Percentiles rank a stretch among this genome's conserved stretches.
Conservation (phyloP, 2,329 filamentous ascomycete species). For the Neopestalotiopsis rosae region DNA sequence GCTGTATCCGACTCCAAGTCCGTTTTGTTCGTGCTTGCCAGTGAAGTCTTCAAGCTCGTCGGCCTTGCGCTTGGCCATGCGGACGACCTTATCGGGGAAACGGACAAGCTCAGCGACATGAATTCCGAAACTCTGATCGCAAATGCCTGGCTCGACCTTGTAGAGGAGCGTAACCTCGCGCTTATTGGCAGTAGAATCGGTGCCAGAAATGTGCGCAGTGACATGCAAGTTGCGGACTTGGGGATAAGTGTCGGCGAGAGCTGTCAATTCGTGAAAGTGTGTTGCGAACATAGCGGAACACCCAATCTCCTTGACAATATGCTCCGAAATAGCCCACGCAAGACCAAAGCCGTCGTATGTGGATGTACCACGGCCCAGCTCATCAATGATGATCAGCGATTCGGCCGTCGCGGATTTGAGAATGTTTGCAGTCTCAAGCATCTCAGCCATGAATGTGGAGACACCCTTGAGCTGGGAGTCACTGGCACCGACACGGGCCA, state of each 20-base stretch:
- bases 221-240: slow-evolving; percentile 95
- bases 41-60: slow-evolving; percentile 98
- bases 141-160: slow-evolving; percentile 94
- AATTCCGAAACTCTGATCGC: slow-evolving; percentile 97
- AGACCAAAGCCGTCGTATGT: slow-evolving; percentile 98
- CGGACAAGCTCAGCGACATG: slow-evolving; percentile 96
- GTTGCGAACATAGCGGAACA: slow-evolving; percentile 96
- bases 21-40: slow-evolving; percentile 69
- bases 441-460: slow-evolving; percentile 99
- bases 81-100: slow-evolving; percentile 95
- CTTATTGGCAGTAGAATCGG: slow-evolving; percentile 50
- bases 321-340: slow-evolving; percentile 98
- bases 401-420: slow-evolving; percentile 95
- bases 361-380: slow-evolving; percentile 93
- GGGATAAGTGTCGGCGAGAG: slow-evolving; percentile 82
- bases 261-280: slow-evolving; percentile 97
- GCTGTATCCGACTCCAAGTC: slow-evolving; percentile 64
- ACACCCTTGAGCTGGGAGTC: slow-evolving; percentile 98
- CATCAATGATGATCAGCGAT: slow-evolving; percentile 97
- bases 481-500: slow-evolving; percentile 92
- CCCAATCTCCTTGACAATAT: slow-evolving; percentile 93
- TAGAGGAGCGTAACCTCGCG: slow-evolving; percentile 94
- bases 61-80: slow-evolving; percentile 98
- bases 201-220: slow-evolving; percentile 83
- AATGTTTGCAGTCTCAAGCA: slow-evolving; percentile 98